Percentiles rank a stretch among this genome's conserved stretches.
Conservation (phyloP, 2,329 filamentous ascomycete species). For the Ascochyta pisi region DNA sequence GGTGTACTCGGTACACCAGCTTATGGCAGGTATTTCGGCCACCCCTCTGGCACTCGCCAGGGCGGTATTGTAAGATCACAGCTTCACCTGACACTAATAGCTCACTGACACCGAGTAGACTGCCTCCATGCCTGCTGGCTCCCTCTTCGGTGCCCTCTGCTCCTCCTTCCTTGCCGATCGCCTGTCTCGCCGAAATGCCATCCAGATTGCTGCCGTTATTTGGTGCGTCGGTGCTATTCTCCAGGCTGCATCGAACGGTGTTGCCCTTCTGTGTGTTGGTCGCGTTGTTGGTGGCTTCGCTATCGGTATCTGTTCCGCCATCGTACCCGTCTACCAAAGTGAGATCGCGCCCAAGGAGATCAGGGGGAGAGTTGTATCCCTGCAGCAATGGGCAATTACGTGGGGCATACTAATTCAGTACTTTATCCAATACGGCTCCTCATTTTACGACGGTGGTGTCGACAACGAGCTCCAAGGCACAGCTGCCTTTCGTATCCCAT, state of each 20-base stretch:
- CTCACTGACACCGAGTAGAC: constrained; percentile 39
- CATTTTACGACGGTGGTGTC: constrained; percentile 58
- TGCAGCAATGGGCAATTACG: constrained; percentile 77
- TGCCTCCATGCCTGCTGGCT: constrained; percentile 59
- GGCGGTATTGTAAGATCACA: constrained; percentile 54
- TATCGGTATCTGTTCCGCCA: constrained; percentile 87
- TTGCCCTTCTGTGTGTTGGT: constrained; percentile 53
- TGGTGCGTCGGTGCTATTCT: constrained; percentile 56
- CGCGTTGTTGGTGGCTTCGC: constrained; percentile 85
- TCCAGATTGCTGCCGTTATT: constrained; percentile 54
- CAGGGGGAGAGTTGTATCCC: constrained; percentile 65
- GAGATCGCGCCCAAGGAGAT: constrained; percentile 68
- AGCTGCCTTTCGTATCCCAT: constrained; percentile 51
- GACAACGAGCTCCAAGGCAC: constrained; percentile 53
- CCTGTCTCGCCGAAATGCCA: constrained; percentile 53
- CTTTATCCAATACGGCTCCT: constrained; percentile 70
- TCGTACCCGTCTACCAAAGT: constrained; percentile 92
- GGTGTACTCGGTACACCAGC: constrained; percentile 45
- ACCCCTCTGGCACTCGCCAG: constrained; percentile 45
- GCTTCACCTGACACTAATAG: not conserved
- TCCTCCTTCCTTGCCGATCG: constrained; percentile 57
- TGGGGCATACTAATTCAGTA: constrained; percentile 72
- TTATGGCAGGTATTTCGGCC: constrained; percentile 48
- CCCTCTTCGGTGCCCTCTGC: constrained; percentile 54
- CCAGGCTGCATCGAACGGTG: constrained; percentile 48